Evolutionary conservation across 2,329 filamentous ascomycete species (phyloP), one percentile per base, ranked within the genome.

Genomic region (Pseudogymnoascus sp.): DNA sequence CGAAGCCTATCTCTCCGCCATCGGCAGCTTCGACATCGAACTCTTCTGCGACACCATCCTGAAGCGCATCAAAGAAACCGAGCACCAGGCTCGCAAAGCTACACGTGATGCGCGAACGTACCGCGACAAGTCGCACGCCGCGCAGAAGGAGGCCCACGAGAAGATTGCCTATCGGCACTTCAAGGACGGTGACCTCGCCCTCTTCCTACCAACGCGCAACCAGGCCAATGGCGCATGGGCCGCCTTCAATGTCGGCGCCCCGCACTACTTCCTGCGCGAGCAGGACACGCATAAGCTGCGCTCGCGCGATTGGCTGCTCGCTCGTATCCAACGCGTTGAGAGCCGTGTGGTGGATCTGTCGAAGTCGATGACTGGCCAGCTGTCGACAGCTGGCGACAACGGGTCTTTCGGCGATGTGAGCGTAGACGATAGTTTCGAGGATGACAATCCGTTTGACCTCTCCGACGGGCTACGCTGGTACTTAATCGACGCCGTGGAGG

Each of bases 401-500:
- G 75, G 76, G 16, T 80, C 78, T 5, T 73, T 81, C 39, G 79
- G 78, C 14, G 81, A 82, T 51, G 73, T 73, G 1, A 86, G 83
- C 68, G 84, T 84, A 65, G 78, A 74, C 13, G 75, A 79, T 5
- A 86, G 83, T 1, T 77, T 85, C 19, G 92, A 96, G 68, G 92
- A 96, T 67, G 95, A 98, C 68, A 99, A 99, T 72, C 95, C 95
- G 0, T 99, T 99, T 75, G 93, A 97, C 71, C 82, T 99, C 11
- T 96, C 92, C 0, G 95, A 99, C 71, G 95, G 95, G 2, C 79
- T 99, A 60, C 87, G 93, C 36, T 99, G 95, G 95, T 98, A 97
- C 76, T 83, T 99, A 5, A 88, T 99, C 37, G 93, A 99, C 73
- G 95, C 95, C 0, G 83, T 85, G 1, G 95, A 99, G 76, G 95